phyloP scores from a whole-genome alignment of 2,329 filamentous ascomycete genomes.

The Didymella pinodella region DNA sequence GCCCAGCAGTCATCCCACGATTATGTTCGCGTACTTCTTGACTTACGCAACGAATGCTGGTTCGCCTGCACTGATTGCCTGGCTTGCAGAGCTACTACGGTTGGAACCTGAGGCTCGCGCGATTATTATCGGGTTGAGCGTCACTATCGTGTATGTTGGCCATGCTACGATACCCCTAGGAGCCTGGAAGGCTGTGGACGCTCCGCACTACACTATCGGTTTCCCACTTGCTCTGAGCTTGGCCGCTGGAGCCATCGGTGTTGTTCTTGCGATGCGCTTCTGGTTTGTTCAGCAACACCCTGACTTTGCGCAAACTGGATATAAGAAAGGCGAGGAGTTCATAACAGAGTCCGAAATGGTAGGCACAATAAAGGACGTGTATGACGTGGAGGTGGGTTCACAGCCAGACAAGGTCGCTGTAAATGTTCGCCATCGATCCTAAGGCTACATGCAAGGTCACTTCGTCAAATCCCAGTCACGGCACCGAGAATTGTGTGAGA shows the following conservation, averaged over 20 bases:
- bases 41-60: slow-evolving; percentile 10
- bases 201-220: neutral
- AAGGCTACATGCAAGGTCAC: no score
- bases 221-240: neutral
- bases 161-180: neutral
- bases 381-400: no score
- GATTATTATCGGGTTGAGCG: slow-evolving; percentile 21
- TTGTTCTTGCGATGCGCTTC: slow-evolving; percentile 13
- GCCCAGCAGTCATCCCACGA: slow-evolving; percentile 8
- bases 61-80: slow-evolving; percentile 6
- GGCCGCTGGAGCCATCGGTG: slow-evolving; percentile 8
- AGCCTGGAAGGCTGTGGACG: neutral
- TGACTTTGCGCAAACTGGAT: slow-evolving; percentile 2
- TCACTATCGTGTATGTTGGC: slow-evolving; percentile 4
- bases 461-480: no score
- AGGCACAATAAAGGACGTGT: no score
- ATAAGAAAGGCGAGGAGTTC: neutral
- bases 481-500: no score
- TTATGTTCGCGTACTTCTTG: slow-evolving; percentile 25
- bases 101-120: slow-evolving; percentile 23
- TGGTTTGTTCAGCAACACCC: slow-evolving; percentile 12
- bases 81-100: slow-evolving; percentile 21
- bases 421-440: no score
- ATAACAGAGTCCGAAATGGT: no score
- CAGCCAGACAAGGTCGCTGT: no score